A percentile compares a stretch with the other conserved stretches of the same genome.
Evolutionary conservation across 2,329 filamentous ascomycete species (phyloP).

Genomic region (Aspergillus caelatus): DNA sequence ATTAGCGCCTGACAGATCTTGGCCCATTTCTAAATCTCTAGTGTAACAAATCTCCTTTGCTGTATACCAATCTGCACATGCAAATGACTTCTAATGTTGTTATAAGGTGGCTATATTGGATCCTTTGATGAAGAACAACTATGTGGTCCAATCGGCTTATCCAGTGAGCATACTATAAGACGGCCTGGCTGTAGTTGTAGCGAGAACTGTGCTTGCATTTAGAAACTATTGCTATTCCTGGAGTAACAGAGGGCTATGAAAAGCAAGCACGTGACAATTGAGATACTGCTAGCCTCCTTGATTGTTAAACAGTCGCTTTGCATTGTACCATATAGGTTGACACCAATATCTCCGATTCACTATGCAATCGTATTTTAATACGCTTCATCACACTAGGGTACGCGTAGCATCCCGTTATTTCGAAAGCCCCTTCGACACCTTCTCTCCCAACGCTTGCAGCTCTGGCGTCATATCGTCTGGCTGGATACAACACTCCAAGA

Average conservation of each 20-base stretch:
- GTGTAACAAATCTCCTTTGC: not conserved
- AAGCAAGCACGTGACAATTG: not conserved
- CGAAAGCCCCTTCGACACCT: not conserved
- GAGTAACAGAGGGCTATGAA: not conserved
- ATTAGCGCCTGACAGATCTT: not conserved
- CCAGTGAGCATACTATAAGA: too few species aligned
- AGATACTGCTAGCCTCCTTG: not conserved
- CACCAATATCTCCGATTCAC: not conserved
- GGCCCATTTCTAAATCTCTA: not conserved
- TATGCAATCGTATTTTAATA: not conserved
- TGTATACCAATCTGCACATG: not conserved
- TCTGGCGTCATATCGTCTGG: slow-evolving; percentile 11
- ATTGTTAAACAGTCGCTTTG: not conserved
- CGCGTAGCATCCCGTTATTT: not conserved
- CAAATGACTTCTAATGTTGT: not conserved
- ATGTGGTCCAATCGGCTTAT: too few species aligned
- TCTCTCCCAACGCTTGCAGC: slow-evolving; percentile 1
- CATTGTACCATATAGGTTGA: not conserved
- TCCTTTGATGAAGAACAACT: not conserved
- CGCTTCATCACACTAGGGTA: not conserved
- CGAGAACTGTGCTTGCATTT: not conserved
- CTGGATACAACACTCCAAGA: slow-evolving; percentile 14
- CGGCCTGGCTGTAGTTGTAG: too few species aligned
- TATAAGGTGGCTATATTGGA: not conserved
- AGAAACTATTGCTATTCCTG: not conserved